These are phyloP conservation scores for Globisporangium perplexum DNA, from an alignment of 352 stramenopile species.

Conservation along the genomic window DNA sequence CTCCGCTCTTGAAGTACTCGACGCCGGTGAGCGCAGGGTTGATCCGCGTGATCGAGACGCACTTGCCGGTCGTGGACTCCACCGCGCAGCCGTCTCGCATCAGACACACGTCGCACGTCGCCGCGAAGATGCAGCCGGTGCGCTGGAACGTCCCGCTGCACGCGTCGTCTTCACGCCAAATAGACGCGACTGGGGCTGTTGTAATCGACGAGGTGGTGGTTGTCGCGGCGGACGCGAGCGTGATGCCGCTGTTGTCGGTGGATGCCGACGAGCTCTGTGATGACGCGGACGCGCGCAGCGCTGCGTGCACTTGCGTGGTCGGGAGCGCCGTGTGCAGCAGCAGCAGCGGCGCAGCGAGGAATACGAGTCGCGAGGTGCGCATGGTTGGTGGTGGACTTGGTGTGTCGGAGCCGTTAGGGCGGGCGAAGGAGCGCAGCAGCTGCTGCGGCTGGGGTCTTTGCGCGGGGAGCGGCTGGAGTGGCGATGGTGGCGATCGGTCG, in stretches of 20 bases:
- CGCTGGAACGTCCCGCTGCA: conserved; percentile 5
- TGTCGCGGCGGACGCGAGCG: not conserved
- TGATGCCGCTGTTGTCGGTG: not conserved
- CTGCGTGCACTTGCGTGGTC: not conserved
- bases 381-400: not conserved
- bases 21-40: conserved; percentile 6
- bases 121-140: conserved; percentile 8
- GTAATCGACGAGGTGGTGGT: conserved; percentile 1
- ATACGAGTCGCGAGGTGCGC: not conserved
- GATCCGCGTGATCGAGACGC: conserved; percentile 20
- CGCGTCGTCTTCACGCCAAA: conserved; percentile 8
- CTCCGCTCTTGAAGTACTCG: conserved; percentile 18
- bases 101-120: conserved; percentile 14
- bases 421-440: conserved; percentile 7
- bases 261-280: not conserved
- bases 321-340: not conserved
- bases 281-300: not conserved
- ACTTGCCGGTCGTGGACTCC: conserved; percentile 32
- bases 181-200: not conserved
- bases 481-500: conserved; percentile 2
- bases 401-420: not conserved
- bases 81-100: conserved; percentile 21
- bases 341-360: not conserved
- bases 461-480: not conserved
- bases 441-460: conserved; percentile 1